Evolutionary conservation across 2,329 filamentous ascomycete genomes (phyloP).

Genomic region (Nothopassalora personata): DNA sequence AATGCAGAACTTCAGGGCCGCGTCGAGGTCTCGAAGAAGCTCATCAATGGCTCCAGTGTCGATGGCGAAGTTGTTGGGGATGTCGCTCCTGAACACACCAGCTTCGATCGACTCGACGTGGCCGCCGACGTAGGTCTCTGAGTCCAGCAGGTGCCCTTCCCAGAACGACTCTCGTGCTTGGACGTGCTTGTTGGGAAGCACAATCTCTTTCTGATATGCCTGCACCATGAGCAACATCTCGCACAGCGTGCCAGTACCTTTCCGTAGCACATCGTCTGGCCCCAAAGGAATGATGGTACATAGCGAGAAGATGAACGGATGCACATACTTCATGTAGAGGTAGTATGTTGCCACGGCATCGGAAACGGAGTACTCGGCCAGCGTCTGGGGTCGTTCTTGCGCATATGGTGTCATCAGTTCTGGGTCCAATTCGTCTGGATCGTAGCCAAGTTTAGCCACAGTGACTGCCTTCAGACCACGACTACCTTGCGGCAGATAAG

Average conservation of each 20-base stretch:
- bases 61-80: conserved; percentile 89
- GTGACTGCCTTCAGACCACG: conserved; percentile 96
- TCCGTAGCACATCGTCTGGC: conserved; percentile 86
- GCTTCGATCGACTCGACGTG: conserved; percentile 99
- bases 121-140: conserved; percentile 95
- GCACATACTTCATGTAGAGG: conserved; percentile 99
- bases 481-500: conserved; percentile 93
- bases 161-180: conserved; percentile 89
- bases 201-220: conserved; percentile 85
- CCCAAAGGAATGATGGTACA: conserved; percentile 94
- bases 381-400: conserved; percentile 80
- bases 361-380: conserved; percentile 97
- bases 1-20: conserved; percentile 76
- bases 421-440: conserved; percentile 94
- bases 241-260: conserved; percentile 96
- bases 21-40: conserved; percentile 76
- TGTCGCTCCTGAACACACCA: conserved; percentile 92
- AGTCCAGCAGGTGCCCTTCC: conserved; percentile 92
- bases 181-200: conserved; percentile 93
- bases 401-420: conserved; percentile 93
- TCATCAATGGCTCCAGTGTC: conserved; percentile 87
- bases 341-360: conserved; percentile 99
- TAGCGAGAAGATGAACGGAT: conserved; percentile 97
- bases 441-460: conserved; percentile 94
- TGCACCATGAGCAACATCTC: conserved; percentile 99